These are phyloP conservation scores for Nicotiana tomentosiformis DNA, from an alignment of 257 asterid species.

Conservation along the genomic window DNA sequence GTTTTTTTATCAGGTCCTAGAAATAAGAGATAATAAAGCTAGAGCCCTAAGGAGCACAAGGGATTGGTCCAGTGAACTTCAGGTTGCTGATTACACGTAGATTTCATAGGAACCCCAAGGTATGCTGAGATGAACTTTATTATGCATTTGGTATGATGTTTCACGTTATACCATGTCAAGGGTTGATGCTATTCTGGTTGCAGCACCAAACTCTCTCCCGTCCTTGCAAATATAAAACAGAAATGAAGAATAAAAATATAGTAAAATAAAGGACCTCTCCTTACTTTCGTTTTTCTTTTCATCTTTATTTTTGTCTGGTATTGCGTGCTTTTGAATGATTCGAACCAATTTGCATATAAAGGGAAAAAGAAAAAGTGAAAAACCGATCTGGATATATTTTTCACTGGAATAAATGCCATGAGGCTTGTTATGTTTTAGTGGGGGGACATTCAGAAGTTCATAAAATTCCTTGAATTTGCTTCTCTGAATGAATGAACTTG, in stretches of 20 bases:
- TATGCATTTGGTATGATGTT: neutral
- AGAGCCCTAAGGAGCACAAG: constrained; percentile 62
- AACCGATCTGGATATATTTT: neutral
- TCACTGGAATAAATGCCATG: neutral
- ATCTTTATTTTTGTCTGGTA: neutral
- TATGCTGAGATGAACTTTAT: neutral
- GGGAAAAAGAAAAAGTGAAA: no score
- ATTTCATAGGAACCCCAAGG: neutral
- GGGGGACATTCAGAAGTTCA: neutral
- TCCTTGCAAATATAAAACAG: neutral
- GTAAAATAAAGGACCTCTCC: neutral
- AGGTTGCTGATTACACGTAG: constrained; percentile 55
- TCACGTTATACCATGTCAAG: neutral
- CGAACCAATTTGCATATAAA: neutral
- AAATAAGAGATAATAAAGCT: constrained; percentile 66
- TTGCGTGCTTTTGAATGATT: neutral
- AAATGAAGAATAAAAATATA: neutral
- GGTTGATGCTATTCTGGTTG: neutral
- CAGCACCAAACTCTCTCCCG: neutral
- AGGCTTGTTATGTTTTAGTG: neutral
- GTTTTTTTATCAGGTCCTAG: constrained; percentile 55
- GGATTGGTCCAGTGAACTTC: constrained; percentile 49
- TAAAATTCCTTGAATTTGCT: neutral
- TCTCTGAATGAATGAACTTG: neutral
- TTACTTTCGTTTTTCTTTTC: neutral